A percentile compares a stretch with the other conserved stretches of the same genome.
Conservation (phyloP, 164 flowering plant species). For the Amborella trichopoda region DNA sequence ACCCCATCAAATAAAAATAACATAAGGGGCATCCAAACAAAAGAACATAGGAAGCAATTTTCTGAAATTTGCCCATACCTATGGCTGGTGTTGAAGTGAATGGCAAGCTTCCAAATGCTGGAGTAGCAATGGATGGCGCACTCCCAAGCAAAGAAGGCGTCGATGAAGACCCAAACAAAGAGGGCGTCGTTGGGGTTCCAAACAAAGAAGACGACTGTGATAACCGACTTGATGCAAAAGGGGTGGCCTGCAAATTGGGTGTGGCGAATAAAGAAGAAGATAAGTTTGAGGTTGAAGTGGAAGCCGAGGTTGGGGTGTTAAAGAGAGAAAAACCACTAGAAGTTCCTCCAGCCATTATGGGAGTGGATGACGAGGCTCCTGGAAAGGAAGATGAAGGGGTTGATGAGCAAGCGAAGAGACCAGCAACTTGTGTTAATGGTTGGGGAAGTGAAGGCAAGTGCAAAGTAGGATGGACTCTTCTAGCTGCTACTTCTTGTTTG, state of each 20-base stretch:
- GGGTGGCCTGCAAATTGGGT: slow-evolving; percentile 43
- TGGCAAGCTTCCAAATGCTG: slow-evolving; percentile 18
- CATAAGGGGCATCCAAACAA: too few species aligned
- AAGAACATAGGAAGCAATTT: not conserved
- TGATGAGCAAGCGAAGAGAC: slow-evolving; percentile 48
- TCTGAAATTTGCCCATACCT: slow-evolving; percentile 40
- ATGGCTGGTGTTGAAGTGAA: slow-evolving; percentile 21
- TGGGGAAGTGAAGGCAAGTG: slow-evolving; percentile 63
- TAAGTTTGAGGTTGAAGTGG: slow-evolving; percentile 31
- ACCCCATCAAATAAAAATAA: too few species aligned
- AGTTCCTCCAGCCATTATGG: too few species aligned
- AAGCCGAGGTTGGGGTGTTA: slow-evolving; percentile 36
- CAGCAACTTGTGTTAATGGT: slow-evolving; percentile 67
- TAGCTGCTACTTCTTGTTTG: slow-evolving; percentile 87
- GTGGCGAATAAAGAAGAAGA: slow-evolving; percentile 55
- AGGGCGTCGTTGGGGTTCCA: slow-evolving; percentile 31
- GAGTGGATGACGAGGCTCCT: slow-evolving; percentile 28
- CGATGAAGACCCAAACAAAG: slow-evolving; percentile 41
- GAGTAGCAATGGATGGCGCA: slow-evolving; percentile 38
- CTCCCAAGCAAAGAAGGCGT: slow-evolving; percentile 45
- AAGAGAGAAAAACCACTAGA: slow-evolving; percentile 58
- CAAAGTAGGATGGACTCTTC: slow-evolving; percentile 84
- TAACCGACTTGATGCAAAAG: slow-evolving; percentile 46
- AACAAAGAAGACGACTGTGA: slow-evolving; percentile 51
- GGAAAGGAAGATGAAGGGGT: slow-evolving; percentile 37